Evolutionary conservation across 352 stramenopile genomes (phyloP).

Genomic region (Phytophthora chlamydospora): DNA sequence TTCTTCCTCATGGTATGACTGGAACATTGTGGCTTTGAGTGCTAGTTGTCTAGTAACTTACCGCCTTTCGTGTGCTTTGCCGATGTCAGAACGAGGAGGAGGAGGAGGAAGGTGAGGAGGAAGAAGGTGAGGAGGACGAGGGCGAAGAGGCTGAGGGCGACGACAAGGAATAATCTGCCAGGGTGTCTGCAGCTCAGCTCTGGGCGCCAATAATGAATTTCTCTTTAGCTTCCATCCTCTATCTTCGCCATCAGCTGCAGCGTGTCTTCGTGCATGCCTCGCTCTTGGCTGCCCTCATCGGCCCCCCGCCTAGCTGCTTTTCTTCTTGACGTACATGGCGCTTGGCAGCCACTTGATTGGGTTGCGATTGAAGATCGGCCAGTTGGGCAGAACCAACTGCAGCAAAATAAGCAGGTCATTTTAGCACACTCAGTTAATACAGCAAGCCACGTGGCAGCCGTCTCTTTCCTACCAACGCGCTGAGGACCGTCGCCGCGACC

Average conservation of each 20-base stretch:
- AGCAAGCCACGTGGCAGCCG: constrained; percentile 24
- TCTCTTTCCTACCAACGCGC: constrained; percentile 56
- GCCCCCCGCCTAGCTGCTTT: constrained; percentile 33
- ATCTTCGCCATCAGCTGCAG: not conserved
- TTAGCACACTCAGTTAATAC: constrained; percentile 1
- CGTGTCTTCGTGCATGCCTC: no score
- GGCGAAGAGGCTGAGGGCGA: constrained; percentile 29
- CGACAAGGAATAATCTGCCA: constrained; percentile 38
- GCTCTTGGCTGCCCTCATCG: no score
- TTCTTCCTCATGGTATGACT: constrained; percentile 52
- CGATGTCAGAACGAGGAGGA: constrained; percentile 42
- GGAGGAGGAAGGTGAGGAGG: constrained; percentile 42
- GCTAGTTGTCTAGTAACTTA: not conserved
- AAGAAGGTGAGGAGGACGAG: constrained; percentile 32
- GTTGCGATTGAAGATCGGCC: constrained; percentile 85
- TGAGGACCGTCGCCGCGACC: constrained; percentile 57
- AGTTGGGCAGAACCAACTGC: constrained; percentile 81
- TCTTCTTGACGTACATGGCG: constrained; percentile 77
- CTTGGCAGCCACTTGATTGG: constrained; percentile 83
- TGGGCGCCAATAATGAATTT: constrained; percentile 19
- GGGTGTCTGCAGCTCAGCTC: not conserved
- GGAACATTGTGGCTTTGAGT: not conserved
- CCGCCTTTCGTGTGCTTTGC: constrained; percentile 11
- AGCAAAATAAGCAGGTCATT: constrained; percentile 7
- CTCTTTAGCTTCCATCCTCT: constrained; percentile 15